Conservation (phyloP, 306 rosid genomes). For the Begonia fuchsioides region DNA sequence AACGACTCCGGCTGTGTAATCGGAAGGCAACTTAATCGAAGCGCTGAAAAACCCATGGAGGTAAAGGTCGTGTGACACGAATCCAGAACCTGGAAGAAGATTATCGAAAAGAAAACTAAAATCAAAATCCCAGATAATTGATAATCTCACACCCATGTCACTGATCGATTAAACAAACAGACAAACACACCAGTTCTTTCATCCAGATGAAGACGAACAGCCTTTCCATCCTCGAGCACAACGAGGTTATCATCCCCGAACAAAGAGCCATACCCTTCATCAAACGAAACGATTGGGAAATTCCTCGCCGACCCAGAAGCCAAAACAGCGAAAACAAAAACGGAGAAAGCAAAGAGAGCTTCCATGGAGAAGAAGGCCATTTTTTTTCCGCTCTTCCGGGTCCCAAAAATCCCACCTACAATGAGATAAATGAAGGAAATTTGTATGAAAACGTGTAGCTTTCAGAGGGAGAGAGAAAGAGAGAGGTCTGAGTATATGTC, state of each 20-base stretch:
- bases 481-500: too few species aligned
- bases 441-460: too few species aligned
- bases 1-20: conserved; percentile 92
- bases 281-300: conserved; percentile 51
- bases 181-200: conserved; percentile 61
- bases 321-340: conserved; percentile 13
- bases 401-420: too few species aligned
- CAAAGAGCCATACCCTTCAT: conserved; percentile 67
- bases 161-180: background rate
- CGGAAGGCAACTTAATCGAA: conserved; percentile 78
- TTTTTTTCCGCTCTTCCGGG: conserved; percentile 7
- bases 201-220: conserved; percentile 72
- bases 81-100: conserved; percentile 64
- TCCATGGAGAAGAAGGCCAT: conserved; percentile 27
- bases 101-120: background rate
- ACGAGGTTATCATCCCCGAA: conserved; percentile 68
- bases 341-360: conserved; percentile 15
- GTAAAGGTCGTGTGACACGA: conserved; percentile 84
- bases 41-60: conserved; percentile 88
- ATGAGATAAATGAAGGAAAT: too few species aligned
- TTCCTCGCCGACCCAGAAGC: conserved; percentile 29
- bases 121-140: conserved; percentile 5
- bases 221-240: conserved; percentile 57
- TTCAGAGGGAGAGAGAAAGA: too few species aligned
- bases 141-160: background rate